Base-by-base conservation (phyloP, 192 early-diverging fungal genomes). In the Podila horticola region DNA sequence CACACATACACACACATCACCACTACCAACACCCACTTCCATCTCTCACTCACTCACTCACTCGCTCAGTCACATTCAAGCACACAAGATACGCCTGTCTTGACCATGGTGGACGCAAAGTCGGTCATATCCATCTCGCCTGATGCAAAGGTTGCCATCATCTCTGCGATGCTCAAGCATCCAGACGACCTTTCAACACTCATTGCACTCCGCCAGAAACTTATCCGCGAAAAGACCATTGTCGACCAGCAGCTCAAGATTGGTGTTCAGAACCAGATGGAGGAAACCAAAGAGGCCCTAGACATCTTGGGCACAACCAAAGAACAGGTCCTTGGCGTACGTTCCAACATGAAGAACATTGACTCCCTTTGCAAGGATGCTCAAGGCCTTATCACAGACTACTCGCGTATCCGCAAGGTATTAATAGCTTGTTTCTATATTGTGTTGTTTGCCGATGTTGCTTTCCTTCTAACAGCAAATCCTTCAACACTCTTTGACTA, bases 161-260 rank as follows among this genome's bases (percentile, higher is more conserved):
- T 98, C 45, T 87, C 93, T 8, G 95, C 96, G 69, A 86, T 97
- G 52, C 87, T 99, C 50, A 89, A 92, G 57, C 95, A 97, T 84
- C 97, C 97, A 8, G 97, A 99, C 84, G 97, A 99, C 86, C 88
- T 99, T 22, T 93, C 92, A 84, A 97, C 94, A 74, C 91, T 98
- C 12, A 86, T 89, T 26, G 86, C 90, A 9, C 71, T 98, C 31
- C 91, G 93, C 65, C 90, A 92, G 66, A 96, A 96, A 75, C 89
- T 97, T 62, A 91, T 91, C 5, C 91, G 93, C 72, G 98, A 99
- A 87, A 91, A 93, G 66, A 93, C 95, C 12, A 88, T 92, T 26
- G 93, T 98, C 28, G 97, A 98, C 83, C 96, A 97, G 17, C 97
- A 99, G 82, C 88, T 99, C 49, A 98, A 97, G 75, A 94, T 96